Evolutionary conservation across 768 basidiomycete genomes (phyloP), one percentile per base, ranked within the genome.

Genomic region (Tubosaeta brunneosetosa): DNA sequence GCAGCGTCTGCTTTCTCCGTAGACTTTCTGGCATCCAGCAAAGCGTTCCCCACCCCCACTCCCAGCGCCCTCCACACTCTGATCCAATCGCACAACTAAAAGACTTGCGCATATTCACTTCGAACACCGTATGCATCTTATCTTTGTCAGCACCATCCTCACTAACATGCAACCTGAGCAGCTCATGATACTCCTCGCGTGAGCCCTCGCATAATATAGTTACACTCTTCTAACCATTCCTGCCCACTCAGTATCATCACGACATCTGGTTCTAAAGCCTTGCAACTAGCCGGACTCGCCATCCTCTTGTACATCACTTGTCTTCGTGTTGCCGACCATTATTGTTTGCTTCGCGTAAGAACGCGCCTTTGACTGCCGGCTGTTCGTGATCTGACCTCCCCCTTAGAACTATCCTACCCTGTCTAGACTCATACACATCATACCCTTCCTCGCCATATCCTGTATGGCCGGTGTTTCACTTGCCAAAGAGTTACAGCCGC

Each of bases 251-350:
- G 62, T 11, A 26, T 58, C 42, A 50, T 56, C n/a, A 25, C 55
- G 0, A 16, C 57, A 13, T 58, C 62, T 1, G 55, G 52, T 12
- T 53, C 56, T 11, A 50, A 32, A 10, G n/a, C 13, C 3, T 45
- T 63, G 19, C 42, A 16, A 7, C 52, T 46, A 1, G 44, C 48
- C 6, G 49, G 53, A 0, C 51, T 66, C 9, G 47, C 55, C 0
- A 55, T 66, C 14, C 53, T 68, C 12, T 44, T 64, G 3, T 68
- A 64, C 10, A 58, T 61, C 44, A 66, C n/a, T n/a, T n/a, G 46
- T 19, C 59, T 66, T 37, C 52, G 54, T 17, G 49, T 54, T 11
- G 38, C 43, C 38, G 47, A n/a, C n/a, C n/a, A 53, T 17, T 13
- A 43, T 10, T 51, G 53, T 34, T 53, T 51, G 32, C 19, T 60